phyloP scores from a whole-genome alignment of 805 yeast species.

The Candida silvatica region DNA sequence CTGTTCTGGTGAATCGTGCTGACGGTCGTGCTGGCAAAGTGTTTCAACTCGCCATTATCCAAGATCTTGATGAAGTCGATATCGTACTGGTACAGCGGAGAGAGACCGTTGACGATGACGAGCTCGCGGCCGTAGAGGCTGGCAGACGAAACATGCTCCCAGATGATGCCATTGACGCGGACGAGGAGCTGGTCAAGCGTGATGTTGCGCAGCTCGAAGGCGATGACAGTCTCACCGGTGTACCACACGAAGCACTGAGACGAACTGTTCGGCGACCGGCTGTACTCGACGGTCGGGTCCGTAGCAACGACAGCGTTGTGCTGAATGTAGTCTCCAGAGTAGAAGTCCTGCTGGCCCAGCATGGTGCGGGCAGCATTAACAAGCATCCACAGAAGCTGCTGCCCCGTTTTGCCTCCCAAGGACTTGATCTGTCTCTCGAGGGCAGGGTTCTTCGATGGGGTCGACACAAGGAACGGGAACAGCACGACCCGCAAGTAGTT shows the following conservation, averaged over 20 bases:
- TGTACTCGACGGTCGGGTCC: slow-evolving; percentile 17
- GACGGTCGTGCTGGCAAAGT: slow-evolving; percentile 24
- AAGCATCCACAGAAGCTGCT: slow-evolving; percentile 48
- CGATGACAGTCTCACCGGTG: slow-evolving; percentile 43
- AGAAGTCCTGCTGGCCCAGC: slow-evolving; percentile 34
- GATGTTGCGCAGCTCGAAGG: slow-evolving; percentile 40
- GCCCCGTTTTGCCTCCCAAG: slow-evolving; percentile 11
- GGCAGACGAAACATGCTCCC: slow-evolving; percentile 58
- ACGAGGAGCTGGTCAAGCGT: slow-evolving; percentile 33
- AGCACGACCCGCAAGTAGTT: slow-evolving; percentile 26
- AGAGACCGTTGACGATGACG: slow-evolving; percentile 55
- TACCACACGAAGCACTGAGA: slow-evolving; percentile 35
- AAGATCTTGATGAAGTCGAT: slow-evolving; percentile 35
- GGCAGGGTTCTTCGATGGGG: slow-evolving; percentile 9
- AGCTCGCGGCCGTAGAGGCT: slow-evolving; percentile 36
- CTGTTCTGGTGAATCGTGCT: slow-evolving; percentile 26
- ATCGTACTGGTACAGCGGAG: slow-evolving; percentile 58
- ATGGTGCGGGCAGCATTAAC: slow-evolving; percentile 43
- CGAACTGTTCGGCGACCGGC: slow-evolving; percentile 16
- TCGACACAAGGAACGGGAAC: slow-evolving; percentile 12
- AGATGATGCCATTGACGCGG: slow-evolving; percentile 56
- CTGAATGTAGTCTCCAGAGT: slow-evolving; percentile 30
- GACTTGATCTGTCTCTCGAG: slow-evolving; percentile 18
- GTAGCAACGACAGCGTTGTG: slow-evolving; percentile 30
- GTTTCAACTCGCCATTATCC: slow-evolving; percentile 20